A percentile compares a stretch with the other conserved stretches of the same genome.
phyloP scores from a whole-genome alignment of 345 rosid species.

The Xanthoceras sorbifolium region DNA sequence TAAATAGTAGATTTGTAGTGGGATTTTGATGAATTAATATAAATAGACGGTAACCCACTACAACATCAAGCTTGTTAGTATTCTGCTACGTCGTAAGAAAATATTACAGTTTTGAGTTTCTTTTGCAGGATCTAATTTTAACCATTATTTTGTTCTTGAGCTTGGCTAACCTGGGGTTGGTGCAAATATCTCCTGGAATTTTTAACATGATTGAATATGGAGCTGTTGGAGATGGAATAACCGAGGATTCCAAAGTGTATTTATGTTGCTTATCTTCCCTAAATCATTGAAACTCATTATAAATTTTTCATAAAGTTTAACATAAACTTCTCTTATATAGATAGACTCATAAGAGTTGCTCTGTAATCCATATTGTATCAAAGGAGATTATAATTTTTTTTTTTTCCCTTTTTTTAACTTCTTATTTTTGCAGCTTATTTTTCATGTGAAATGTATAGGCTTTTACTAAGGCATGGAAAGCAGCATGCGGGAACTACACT shows the following conservation, averaged over 20 bases:
- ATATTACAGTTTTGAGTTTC: background rate
- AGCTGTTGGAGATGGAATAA: constrained; percentile 15
- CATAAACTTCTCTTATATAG: background rate
- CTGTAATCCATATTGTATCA: background rate
- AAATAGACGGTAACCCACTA: no score
- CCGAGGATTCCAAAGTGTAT: constrained; percentile 48
- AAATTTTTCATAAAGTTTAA: background rate
- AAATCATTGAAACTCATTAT: background rate
- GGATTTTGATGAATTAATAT: no score
- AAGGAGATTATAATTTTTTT: no score
- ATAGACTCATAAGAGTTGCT: background rate
- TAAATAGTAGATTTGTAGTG: no score
- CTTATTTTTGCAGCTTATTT: background rate
- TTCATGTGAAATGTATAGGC: background rate
- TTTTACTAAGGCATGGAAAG: background rate
- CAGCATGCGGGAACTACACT: background rate
- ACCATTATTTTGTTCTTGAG: background rate
- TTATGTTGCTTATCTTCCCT: background rate
- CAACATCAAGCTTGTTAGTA: background rate
- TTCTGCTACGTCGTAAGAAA: background rate
- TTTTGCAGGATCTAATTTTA: background rate
- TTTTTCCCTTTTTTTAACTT: background rate
- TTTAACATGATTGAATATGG: background rate
- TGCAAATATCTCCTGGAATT: background rate
- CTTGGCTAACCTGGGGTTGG: background rate